Conservation (phyloP, 805 yeast genomes). For the Candida jianshihensis region DNA sequence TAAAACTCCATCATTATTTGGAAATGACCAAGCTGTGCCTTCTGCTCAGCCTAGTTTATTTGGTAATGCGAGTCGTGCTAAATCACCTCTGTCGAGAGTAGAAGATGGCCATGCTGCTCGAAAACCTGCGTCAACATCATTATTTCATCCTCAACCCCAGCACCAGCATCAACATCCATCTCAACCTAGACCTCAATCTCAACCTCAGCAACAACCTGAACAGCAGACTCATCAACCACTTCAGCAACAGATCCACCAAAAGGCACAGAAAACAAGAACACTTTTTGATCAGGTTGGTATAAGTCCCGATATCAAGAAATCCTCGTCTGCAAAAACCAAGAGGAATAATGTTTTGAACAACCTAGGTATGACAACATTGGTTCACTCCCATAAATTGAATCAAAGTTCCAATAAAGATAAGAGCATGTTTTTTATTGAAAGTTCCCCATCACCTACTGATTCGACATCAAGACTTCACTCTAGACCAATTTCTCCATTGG, state of each 20-base stretch:
- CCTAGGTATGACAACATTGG: slow-evolving; percentile 21
- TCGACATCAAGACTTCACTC: slow-evolving; percentile 3
- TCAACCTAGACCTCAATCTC: neutral
- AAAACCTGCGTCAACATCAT: neutral
- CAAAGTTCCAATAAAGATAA: slow-evolving; percentile 10
- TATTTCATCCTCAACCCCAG: slow-evolving; percentile 1
- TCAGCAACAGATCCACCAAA: slow-evolving; percentile 1
- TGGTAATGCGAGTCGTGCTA: neutral
- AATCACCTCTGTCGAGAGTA: neutral
- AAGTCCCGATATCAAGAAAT: slow-evolving; percentile 16
- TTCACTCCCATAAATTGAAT: slow-evolving; percentile 3
- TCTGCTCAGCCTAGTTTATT: neutral
- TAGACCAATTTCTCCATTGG: slow-evolving; percentile 1
- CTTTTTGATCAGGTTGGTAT: slow-evolving; percentile 21
- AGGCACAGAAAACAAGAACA: slow-evolving; percentile 5
- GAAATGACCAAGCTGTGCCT: neutral
- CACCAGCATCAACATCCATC: neutral
- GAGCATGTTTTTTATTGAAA: slow-evolving; percentile 26
- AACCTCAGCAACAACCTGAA: neutral
- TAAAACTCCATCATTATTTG: neutral
- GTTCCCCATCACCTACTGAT: slow-evolving; percentile 26
- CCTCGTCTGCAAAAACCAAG: slow-evolving; percentile 8
- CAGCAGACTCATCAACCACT: neutral
- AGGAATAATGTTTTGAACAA: slow-evolving; percentile 21
- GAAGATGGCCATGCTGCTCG: neutral